phyloP scores from a whole-genome alignment of 1,139 yeast genomes.

The Hyphopichia fennica region DNA sequence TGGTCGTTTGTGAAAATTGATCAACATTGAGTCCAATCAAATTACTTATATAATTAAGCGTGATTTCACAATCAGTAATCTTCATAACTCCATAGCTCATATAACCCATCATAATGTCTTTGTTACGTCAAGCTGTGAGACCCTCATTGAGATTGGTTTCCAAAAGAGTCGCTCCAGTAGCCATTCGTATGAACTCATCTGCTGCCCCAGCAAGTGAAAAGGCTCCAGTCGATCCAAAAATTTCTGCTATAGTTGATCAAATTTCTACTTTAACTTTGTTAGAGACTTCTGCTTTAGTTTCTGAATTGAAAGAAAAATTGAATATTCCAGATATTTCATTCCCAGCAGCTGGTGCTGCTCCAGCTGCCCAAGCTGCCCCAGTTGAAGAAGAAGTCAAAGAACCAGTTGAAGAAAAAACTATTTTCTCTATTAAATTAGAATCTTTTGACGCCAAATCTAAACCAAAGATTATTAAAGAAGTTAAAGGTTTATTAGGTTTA shows the following conservation, averaged over 20 bases:
- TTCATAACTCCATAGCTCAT: not conserved
- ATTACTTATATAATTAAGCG: not conserved
- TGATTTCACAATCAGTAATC: no score
- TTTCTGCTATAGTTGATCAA: constrained; percentile 82
- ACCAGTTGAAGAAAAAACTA: constrained; percentile 88
- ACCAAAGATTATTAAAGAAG: constrained; percentile 97
- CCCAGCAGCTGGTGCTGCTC: constrained; percentile 71
- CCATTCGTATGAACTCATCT: constrained; percentile 57
- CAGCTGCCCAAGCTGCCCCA: constrained; percentile 68
- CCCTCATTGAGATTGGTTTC: constrained; percentile 34
- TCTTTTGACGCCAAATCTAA: constrained; percentile 92
- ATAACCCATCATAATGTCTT: constrained; percentile 15
- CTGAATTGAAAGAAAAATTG: constrained; percentile 80
- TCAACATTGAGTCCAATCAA: constrained; percentile 1
- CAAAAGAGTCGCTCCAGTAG: constrained; percentile 23
- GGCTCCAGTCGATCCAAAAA: constrained; percentile 81
- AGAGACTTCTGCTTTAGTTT: constrained; percentile 83
- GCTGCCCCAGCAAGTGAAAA: constrained; percentile 33
- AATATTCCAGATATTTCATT: constrained; percentile 92
- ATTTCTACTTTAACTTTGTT: constrained; percentile 84
- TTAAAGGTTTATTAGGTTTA: constrained; percentile 85
- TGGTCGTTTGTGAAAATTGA: not conserved
- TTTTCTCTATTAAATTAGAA: constrained; percentile 88
- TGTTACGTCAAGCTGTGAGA: constrained; percentile 42
- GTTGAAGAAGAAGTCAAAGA: constrained; percentile 77